Conservation (phyloP, 73 alveolate species). For the Effrenium voratum region DNA sequence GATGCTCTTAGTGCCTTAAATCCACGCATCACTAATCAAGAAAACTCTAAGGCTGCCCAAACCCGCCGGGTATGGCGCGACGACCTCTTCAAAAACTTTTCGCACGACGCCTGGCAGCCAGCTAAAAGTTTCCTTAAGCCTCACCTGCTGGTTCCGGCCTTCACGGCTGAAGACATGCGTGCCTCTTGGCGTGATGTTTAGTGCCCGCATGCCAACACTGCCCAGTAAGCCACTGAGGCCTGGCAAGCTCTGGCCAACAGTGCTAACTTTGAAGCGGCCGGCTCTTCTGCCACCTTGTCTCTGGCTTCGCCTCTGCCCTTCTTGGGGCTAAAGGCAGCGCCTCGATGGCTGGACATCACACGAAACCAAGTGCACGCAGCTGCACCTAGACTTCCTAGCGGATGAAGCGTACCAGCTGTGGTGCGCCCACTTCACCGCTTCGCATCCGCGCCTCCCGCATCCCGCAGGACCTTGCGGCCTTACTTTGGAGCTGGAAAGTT, state of each 20-base stretch:
- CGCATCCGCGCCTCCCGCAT: background rate
- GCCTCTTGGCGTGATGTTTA: background rate
- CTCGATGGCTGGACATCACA: background rate
- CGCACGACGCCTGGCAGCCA: background rate
- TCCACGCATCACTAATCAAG: background rate
- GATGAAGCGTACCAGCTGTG: background rate
- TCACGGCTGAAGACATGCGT: background rate
- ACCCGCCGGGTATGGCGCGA: background rate
- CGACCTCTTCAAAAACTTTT: background rate
- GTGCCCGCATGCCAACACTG: background rate
- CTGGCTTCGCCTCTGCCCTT: background rate
- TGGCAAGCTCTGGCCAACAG: background rate
- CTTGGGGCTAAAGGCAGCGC: background rate
- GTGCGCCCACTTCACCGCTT: background rate
- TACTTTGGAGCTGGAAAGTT: background rate
- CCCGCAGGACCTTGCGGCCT: background rate
- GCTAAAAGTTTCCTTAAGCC: background rate
- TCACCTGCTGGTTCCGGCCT: background rate
- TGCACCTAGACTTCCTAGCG: background rate
- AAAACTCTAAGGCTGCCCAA: background rate
- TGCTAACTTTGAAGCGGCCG: background rate
- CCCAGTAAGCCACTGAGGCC: background rate
- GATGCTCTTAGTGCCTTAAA: background rate
- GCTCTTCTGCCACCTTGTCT: background rate
- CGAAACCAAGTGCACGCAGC: background rate